Conservation (phyloP, 2,329 filamentous ascomycete genomes). For the Thielaviopsis populi region DNA sequence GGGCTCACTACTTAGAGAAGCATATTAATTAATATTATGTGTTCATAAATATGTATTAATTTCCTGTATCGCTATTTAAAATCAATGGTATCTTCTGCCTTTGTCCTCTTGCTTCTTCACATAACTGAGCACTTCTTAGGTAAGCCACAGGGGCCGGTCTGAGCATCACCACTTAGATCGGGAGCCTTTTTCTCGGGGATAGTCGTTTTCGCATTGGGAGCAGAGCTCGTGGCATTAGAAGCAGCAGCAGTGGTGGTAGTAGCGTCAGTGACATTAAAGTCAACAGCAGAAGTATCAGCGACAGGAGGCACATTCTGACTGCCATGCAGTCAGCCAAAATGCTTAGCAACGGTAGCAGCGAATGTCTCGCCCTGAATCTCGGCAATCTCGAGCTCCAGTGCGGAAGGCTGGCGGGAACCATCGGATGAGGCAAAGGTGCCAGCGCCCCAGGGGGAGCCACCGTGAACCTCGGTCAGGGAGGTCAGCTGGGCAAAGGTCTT, state of each 20-base stretch:
- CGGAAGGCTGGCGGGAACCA: conserved; percentile 66
- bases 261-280: not conserved
- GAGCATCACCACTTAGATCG: conserved; percentile 32
- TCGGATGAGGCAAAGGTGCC: conserved; percentile 72
- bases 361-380: conserved; percentile 72
- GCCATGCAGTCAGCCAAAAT: conserved; percentile 65
- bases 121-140: conserved; percentile 28
- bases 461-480: conserved; percentile 65
- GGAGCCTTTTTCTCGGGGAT: conserved; percentile 18
- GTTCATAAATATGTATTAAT: not conserved
- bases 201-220: conserved; percentile 19
- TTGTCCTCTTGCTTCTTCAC: conserved; percentile 3
- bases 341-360: conserved; percentile 60
- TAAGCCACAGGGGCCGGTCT: conserved; percentile 61
- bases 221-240: conserved; percentile 17
- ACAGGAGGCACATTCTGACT: conserved; percentile 25
- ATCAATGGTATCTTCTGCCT: conserved; percentile 13
- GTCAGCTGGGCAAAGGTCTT: conserved; percentile 55
- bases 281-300: conserved; percentile 17
- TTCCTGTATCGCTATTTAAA: not conserved
- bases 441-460: conserved; percentile 83
- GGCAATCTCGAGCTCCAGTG: conserved; percentile 65
- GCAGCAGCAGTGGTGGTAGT: not conserved
- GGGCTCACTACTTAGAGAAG: not conserved
- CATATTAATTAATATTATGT: not conserved